Evolutionary conservation across 2,329 filamentous ascomycete species (phyloP), one percentile per base, ranked within the genome.

Genomic region (Gnomoniopsis smithogilvyi): DNA sequence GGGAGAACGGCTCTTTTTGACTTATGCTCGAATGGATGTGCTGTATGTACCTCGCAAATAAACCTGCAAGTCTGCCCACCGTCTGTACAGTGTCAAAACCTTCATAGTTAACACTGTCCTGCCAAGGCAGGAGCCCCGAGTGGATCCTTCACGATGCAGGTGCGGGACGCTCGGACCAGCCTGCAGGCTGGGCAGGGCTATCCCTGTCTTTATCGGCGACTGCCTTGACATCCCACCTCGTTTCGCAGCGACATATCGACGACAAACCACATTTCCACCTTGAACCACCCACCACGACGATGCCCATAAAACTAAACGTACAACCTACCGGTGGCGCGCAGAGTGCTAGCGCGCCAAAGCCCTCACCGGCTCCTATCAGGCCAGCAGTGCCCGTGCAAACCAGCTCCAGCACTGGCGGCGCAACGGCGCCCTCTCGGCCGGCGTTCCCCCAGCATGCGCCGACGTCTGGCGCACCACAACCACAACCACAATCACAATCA

Each of bases 401-500:
- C 53, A 58, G 56, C 41, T 69, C 67, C 38, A 62, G 60, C 50
- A 54, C 59, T 48, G 57, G 59, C 51, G 56, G 65, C 63, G 43
- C 19, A 19, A 19, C 82, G 11, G 80, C 80, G 8, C 69, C 77
- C 24, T 71, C 70, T 41, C 12, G 14, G 38, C 14, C 38, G 38
- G n/a, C 14, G 17, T 45, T 19, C 19, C 41, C 41, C 3, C 41
- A 17, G 19, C 41, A 19, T 11, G 41, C 41, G 41, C 41, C 41
- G 15, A 8, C n/a, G 17, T 45, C 41, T 6, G 10, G 26, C 58
- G 72, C 76, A 15, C 68, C 73, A 38, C 72, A 67, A 51, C 34
- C 62, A 64, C 17, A 55, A 60, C 2, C 64, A 67, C 26, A 66
- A 66, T 8, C 67, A 66, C 33, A 60, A 24, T 19, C 59, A 64